These are phyloP conservation scores for Teunomyces panamensis DNA, from an alignment of 805 yeast species.

Conservation along the genomic window DNA sequence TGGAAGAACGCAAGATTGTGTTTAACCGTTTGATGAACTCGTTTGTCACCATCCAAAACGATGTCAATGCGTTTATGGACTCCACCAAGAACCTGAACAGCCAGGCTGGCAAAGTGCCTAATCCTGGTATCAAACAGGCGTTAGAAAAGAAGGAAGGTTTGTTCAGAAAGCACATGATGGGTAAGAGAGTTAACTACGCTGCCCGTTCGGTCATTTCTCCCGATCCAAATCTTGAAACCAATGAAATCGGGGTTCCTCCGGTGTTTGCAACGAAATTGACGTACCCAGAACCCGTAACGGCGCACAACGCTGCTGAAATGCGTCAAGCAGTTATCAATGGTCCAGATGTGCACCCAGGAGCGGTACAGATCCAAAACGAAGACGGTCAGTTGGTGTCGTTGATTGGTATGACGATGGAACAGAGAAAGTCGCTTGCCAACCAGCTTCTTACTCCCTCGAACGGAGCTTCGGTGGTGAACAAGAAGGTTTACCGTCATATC, in stretches of 20 bases:
- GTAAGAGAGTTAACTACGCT: slow-evolving; percentile 97
- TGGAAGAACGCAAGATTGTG: slow-evolving; percentile 69
- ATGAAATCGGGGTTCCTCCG: slow-evolving; percentile 98
- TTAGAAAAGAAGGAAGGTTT: slow-evolving; percentile 97
- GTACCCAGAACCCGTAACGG: slow-evolving; percentile 96
- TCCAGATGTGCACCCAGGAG: slow-evolving; percentile 99
- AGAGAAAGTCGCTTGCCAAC: slow-evolving; percentile 91
- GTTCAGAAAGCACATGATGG: slow-evolving; percentile 99
- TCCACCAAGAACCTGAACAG: slow-evolving; percentile 82
- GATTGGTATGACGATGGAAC: slow-evolving; percentile 87
- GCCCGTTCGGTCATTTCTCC: slow-evolving; percentile 99
- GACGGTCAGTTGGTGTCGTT: slow-evolving; percentile 83
- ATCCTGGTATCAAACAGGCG: slow-evolving; percentile 97
- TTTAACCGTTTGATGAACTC: slow-evolving; percentile 93
- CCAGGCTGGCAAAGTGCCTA: slow-evolving; percentile 64
- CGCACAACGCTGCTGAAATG: slow-evolving; percentile 84
- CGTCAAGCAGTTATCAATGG: slow-evolving; percentile 96
- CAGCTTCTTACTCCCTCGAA: slow-evolving; percentile 86
- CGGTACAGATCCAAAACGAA: slow-evolving; percentile 91
- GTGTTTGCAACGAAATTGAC: slow-evolving; percentile 95
- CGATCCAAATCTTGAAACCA: slow-evolving; percentile 96
- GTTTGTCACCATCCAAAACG: slow-evolving; percentile 91
- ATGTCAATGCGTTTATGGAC: slow-evolving; percentile 91
- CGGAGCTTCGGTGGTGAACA: slow-evolving; percentile 66
- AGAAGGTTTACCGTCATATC: slow-evolving; percentile 93